Evolutionary conservation across 495 filamentous ascomycete genomes (phyloP).

Genomic region (Hypoxylon intermedium): DNA sequence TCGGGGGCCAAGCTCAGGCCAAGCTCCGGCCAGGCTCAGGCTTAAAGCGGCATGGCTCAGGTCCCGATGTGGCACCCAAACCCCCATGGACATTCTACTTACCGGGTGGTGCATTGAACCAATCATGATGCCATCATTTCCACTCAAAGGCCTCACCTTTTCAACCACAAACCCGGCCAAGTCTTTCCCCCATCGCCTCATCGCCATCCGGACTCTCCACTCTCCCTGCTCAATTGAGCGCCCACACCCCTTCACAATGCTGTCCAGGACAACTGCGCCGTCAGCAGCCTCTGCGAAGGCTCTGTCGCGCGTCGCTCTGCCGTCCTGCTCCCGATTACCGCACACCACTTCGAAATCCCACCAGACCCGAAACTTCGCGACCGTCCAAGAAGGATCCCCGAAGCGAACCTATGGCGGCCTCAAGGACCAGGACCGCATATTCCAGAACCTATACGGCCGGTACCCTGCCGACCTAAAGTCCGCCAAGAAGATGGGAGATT

Average conservation of each 20-base stretch:
- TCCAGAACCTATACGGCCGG: slow-evolving; percentile 96
- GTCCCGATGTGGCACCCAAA: no score
- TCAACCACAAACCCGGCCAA: slow-evolving; percentile 29
- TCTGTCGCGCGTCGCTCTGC: slow-evolving; percentile 47
- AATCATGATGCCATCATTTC: slow-evolving; percentile 40
- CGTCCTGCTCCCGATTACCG: slow-evolving; percentile 53
- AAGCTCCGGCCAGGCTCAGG: no score
- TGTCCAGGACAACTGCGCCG: slow-evolving; percentile 56
- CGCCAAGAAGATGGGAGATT: slow-evolving; percentile 98
- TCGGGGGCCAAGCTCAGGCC: no score
- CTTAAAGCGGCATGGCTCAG: no score
- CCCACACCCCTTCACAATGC: slow-evolving; percentile 49
- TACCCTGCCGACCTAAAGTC: slow-evolving; percentile 88
- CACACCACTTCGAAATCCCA: slow-evolving; percentile 45
- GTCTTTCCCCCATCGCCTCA: slow-evolving; percentile 18
- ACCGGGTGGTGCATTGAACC: no score
- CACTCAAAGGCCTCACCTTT: slow-evolving; percentile 44
- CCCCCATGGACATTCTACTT: no score
- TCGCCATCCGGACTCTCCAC: slow-evolving; percentile 52
- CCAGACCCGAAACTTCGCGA: slow-evolving; percentile 69
- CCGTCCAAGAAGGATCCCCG: slow-evolving; percentile 79
- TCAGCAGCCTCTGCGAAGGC: slow-evolving; percentile 52
- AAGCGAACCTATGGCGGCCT: slow-evolving; percentile 84
- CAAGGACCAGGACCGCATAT: slow-evolving; percentile 95
- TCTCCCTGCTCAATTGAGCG: slow-evolving; percentile 55